These are phyloP conservation scores for Golovinomyces cichoracearum DNA, from an alignment of 2,329 filamentous ascomycete species.

Conservation along the genomic window DNA sequence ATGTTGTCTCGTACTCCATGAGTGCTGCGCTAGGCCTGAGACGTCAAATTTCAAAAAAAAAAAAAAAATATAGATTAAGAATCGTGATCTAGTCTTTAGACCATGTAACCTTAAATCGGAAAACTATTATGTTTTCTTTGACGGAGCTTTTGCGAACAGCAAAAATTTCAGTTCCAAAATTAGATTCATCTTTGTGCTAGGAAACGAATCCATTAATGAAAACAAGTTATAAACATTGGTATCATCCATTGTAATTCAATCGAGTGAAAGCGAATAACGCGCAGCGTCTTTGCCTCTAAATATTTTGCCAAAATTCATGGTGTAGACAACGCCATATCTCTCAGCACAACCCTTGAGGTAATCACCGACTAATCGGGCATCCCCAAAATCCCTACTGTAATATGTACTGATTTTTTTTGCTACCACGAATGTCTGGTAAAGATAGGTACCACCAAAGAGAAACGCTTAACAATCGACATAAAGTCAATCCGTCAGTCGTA, in stretches of 20 bases:
- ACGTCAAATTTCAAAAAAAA: too few relatives aligned
- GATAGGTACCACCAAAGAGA: not conserved
- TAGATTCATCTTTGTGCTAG: not conserved
- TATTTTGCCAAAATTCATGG: not conserved
- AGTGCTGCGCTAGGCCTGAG: too few relatives aligned
- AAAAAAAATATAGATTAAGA: not conserved
- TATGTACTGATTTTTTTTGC: not conserved
- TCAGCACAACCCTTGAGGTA: not conserved
- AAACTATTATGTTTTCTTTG: not conserved
- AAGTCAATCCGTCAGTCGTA: not conserved
- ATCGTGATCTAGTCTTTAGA: not conserved
- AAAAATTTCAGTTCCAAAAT: not conserved
- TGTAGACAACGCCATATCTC: not conserved
- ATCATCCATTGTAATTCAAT: not conserved
- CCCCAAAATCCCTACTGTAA: not conserved
- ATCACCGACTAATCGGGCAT: not conserved
- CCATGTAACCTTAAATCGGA: not conserved
- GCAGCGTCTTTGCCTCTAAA: not conserved
- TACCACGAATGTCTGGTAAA: not conserved
- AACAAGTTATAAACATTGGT: not conserved
- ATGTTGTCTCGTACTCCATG: too few relatives aligned
- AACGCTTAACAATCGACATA: too few relatives aligned
- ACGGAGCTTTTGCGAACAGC: not conserved
- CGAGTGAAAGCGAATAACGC: not conserved
- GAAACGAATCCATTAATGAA: not conserved